Percentiles rank a stretch among this genome's conserved stretches.
phyloP scores from a whole-genome alignment of 495 filamentous ascomycete genomes.

The Hypoxylon fragiforme region DNA sequence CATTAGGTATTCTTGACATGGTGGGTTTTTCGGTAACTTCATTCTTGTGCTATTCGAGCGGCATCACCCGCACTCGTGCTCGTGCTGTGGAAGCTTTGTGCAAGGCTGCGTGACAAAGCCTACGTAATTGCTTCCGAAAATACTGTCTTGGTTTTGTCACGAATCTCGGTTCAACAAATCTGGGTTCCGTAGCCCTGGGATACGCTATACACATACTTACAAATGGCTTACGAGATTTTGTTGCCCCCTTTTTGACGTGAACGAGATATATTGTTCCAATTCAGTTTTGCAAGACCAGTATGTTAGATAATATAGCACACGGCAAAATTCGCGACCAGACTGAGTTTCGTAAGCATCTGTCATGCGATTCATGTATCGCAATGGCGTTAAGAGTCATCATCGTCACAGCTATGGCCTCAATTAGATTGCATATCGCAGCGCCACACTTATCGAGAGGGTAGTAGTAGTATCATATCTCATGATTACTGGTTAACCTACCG shows the following conservation, averaged over 20 bases:
- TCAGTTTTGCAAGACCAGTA: too few species aligned
- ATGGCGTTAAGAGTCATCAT: constrained; percentile 12
- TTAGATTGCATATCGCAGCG: constrained; percentile 9
- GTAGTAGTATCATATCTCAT: neutral
- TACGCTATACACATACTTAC: constrained; percentile 12
- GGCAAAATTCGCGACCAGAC: neutral
- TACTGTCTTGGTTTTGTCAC: constrained; percentile 15
- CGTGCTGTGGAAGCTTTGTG: constrained; percentile 21
- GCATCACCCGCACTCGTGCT: constrained; percentile 27
- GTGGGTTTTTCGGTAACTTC: constrained; percentile 20
- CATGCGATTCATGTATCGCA: constrained; percentile 9
- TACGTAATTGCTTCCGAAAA: constrained; percentile 10
- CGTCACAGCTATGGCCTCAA: constrained; percentile 5
- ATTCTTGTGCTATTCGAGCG: constrained; percentile 23
- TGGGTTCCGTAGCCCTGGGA: constrained; percentile 24
- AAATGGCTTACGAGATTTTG: constrained; percentile 13
- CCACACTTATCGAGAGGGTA: constrained; percentile 7
- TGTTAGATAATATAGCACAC: too few species aligned
- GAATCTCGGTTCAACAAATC: constrained; percentile 35
- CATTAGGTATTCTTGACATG: constrained; percentile 1
- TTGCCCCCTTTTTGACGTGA: constrained; percentile 1
- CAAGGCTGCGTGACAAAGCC: constrained; percentile 23
- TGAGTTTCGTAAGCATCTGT: neutral
- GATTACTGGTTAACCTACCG: neutral
- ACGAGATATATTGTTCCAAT: too few species aligned